Evolutionary conservation across 2,329 filamentous ascomycete species (phyloP), one percentile per base, ranked within the genome.

Genomic region (Diaporthe citrichinensis): DNA sequence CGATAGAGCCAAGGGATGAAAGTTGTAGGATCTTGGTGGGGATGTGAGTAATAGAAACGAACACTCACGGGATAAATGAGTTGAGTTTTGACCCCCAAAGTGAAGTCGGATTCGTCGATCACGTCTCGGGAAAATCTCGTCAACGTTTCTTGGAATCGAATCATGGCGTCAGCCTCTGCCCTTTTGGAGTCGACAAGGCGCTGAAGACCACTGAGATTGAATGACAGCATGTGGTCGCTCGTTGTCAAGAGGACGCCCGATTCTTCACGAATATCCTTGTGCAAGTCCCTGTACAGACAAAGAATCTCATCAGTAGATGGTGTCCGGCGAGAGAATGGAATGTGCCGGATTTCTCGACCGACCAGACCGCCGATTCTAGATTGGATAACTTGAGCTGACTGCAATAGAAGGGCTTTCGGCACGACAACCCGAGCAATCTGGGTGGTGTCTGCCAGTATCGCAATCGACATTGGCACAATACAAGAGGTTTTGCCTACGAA

Each of bases 191-290:
- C 88, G 0, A 87, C 86, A 0, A 93, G 80, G 2, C 87, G 86
- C 77, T 94, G 91, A 0, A 90, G 79, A 0, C 90, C 91, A 75
- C 90, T 91, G 2, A 94, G 84, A 78, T 89, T 90, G 81, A 93
- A 93, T 0, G 92, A 94, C 8, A 94, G 83, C 0, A 92, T 84
- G 76, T 94, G 90, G 72, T 94, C 92, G 0, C 92, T 92, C 1
- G 92, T 86, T 0, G 88, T 86, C 0, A 94, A 81, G 31, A 94
- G 85, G 0, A 94, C 81, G 0, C 92, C 92, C 0, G 83, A 83
- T 0, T 79, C 79, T 1, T 81, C 79, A 28, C 84, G 81, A 25
- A 89, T 84, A 0, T 88, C 81, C 1, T 80, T 78, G 78, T 87
- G 84, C 4, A 86, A 78, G 20, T 74, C 84, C 4, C 80, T 74